A percentile compares a stretch with the other conserved stretches of the same genome.
Evolutionary conservation across 306 rosid genomes (phyloP).

Genomic region (Prunus salicina): DNA sequence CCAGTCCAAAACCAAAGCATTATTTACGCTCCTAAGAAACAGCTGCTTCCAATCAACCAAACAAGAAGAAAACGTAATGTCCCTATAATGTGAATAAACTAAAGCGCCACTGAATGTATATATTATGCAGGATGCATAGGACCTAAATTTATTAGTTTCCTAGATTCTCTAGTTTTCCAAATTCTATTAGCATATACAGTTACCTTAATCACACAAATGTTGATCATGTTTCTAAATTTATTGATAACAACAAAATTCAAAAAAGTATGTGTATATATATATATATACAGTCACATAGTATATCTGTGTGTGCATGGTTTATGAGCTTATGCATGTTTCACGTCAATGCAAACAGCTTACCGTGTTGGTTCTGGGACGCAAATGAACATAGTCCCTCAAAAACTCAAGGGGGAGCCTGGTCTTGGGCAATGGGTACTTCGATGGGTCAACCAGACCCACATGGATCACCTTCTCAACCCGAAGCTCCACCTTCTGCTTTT

Average conservation of each 20-base stretch:
- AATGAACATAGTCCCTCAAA: slow-evolving; percentile 77
- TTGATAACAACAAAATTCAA: neutral
- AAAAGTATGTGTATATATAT: neutral
- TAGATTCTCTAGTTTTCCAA: too few species aligned
- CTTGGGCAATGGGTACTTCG: slow-evolving; percentile 85
- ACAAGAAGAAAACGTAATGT: neutral
- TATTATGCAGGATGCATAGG: too few species aligned
- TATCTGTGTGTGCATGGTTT: neutral
- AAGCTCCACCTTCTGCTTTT: slow-evolving; percentile 85
- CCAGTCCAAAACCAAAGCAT: neutral
- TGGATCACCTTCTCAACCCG: slow-evolving; percentile 70
- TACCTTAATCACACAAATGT: neutral
- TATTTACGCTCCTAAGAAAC: neutral
- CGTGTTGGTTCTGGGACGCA: slow-evolving; percentile 89
- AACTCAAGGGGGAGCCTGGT: slow-evolving; percentile 70
- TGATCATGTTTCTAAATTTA: neutral
- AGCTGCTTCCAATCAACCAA: slow-evolving; percentile 3
- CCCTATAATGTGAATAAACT: neutral
- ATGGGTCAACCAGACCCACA: slow-evolving; percentile 82
- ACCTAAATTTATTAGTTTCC: too few species aligned
- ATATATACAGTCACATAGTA: neutral
- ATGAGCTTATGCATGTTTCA: neutral
- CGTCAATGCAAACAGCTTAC: slow-evolving; percentile 23
- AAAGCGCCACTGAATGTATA: neutral
- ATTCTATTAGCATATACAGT: neutral